Conservation (phyloP, 371 early-diverging fungal species). For the Dinochytrium kinnereticum region DNA sequence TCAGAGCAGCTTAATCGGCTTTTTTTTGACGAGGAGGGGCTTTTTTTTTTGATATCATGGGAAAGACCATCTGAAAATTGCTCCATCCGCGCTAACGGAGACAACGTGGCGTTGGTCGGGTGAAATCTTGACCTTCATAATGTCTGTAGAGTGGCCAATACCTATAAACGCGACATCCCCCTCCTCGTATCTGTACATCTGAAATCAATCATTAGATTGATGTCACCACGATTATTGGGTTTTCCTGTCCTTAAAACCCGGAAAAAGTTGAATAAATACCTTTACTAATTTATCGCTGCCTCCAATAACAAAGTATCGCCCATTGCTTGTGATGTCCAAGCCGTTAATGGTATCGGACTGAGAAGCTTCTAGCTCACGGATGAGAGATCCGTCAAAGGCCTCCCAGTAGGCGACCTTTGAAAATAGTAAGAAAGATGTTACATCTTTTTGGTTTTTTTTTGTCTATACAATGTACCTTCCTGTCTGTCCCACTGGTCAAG, state of each 20-base stretch:
- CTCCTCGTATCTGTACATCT: conserved; percentile 62
- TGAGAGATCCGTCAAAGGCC: conserved; percentile 61
- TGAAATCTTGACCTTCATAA: conserved; percentile 55
- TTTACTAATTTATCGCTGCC: conserved; percentile 65
- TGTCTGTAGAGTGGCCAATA: conserved; percentile 61
- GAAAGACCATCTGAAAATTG: conserved; percentile 54
- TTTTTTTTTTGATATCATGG: not conserved
- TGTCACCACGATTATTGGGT: no score
- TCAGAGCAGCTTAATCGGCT: no score
- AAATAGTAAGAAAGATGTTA: not conserved
- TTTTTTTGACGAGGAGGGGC: no score
- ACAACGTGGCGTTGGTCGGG: conserved; percentile 54
- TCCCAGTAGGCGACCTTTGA: conserved; percentile 63
- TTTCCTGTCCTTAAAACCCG: no score
- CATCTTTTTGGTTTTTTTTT: not conserved
- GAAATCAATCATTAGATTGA: no score
- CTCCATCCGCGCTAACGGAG: conserved; percentile 58
- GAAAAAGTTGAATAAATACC: conserved; percentile 33
- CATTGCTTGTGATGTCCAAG: conserved; percentile 56
- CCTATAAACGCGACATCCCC: conserved; percentile 58
- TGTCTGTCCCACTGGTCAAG: conserved; percentile 60
- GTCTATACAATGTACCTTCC: conserved; percentile 47
- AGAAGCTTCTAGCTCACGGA: conserved; percentile 59
- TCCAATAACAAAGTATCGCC: conserved; percentile 59
- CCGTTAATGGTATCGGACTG: conserved; percentile 62